Evolutionary conservation across 305 asterid species (phyloP).

Genomic region (Lippia alba): DNA sequence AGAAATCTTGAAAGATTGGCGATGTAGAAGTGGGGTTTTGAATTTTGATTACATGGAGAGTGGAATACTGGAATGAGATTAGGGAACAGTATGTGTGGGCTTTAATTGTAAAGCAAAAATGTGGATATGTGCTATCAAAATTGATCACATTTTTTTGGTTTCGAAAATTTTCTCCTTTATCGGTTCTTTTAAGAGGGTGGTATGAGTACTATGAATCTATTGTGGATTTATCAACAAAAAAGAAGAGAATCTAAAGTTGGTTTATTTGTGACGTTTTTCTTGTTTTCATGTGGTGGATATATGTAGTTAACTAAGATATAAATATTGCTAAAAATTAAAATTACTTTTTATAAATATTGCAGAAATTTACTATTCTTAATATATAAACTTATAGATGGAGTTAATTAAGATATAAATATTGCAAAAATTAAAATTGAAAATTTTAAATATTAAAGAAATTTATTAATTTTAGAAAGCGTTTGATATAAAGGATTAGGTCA

Average conservation of each 20-base stretch:
- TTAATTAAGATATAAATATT: too few relatives aligned
- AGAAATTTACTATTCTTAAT: too few relatives aligned
- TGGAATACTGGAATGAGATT: background rate
- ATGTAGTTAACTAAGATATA: background rate
- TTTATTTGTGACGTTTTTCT: background rate
- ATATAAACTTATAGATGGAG: too few relatives aligned
- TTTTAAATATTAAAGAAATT: too few relatives aligned
- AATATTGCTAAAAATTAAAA: too few relatives aligned
- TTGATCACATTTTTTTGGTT: constrained; percentile 1
- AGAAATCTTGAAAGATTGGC: background rate
- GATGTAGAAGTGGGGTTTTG: constrained; percentile 1
- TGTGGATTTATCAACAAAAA: background rate
- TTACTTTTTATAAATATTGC: too few relatives aligned
- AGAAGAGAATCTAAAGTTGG: too few relatives aligned
- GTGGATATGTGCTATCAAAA: constrained; percentile 17
- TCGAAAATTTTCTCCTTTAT: constrained; percentile 19
- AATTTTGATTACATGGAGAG: constrained; percentile 12
- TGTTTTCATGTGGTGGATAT: background rate
- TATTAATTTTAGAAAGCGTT: too few relatives aligned
- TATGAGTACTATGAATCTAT: background rate
- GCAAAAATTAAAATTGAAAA: too few relatives aligned
- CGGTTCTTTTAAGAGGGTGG: constrained; percentile 27
- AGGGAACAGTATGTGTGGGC: constrained; percentile 9
- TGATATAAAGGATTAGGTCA: too few relatives aligned
- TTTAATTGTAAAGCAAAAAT: constrained; percentile 25